Conservation (phyloP, 352 stramenopile genomes). For the Phytophthora citrophthora region DNA sequence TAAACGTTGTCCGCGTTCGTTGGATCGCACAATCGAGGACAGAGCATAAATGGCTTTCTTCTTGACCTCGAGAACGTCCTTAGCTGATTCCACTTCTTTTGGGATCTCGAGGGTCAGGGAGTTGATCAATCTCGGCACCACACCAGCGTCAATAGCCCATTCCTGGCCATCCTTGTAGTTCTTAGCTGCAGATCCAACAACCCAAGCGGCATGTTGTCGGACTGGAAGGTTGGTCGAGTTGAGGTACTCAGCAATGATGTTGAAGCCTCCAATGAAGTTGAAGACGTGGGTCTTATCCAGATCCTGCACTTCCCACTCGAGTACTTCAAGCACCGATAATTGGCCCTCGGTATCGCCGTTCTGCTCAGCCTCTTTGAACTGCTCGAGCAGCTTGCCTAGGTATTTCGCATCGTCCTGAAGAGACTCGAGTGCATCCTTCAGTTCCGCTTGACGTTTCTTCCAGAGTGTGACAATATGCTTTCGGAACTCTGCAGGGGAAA, state of each 20-base stretch:
- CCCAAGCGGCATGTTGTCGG: conserved; percentile 66
- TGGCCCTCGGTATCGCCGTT: conserved; percentile 53
- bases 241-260: conserved; percentile 70
- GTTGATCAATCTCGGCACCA: conserved; percentile 70
- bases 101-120: conserved; percentile 52
- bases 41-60: conserved; percentile 87
- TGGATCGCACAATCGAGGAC: conserved; percentile 72
- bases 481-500: conserved; percentile 75
- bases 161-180: conserved; percentile 86
- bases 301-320: conserved; percentile 90
- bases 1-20: conserved; percentile 70
- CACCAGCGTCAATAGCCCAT: conserved; percentile 79
- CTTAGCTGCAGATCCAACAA: conserved; percentile 80
- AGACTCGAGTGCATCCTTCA: conserved; percentile 80
- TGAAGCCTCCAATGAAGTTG: conserved; percentile 86
- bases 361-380: conserved; percentile 67
- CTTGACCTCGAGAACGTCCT: conserved; percentile 71
- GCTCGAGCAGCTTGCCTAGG: conserved; percentile 72
- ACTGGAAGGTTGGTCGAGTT: conserved; percentile 75
- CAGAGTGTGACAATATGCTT: conserved; percentile 77
- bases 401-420: conserved; percentile 86
- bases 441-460: conserved; percentile 81
- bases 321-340: conserved; percentile 63
- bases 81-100: conserved; percentile 18
- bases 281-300: conserved; percentile 89